Evolutionary conservation across 2,329 filamentous ascomycete genomes (phyloP).

Genomic region (Neopestalotiopsis sp.): DNA sequence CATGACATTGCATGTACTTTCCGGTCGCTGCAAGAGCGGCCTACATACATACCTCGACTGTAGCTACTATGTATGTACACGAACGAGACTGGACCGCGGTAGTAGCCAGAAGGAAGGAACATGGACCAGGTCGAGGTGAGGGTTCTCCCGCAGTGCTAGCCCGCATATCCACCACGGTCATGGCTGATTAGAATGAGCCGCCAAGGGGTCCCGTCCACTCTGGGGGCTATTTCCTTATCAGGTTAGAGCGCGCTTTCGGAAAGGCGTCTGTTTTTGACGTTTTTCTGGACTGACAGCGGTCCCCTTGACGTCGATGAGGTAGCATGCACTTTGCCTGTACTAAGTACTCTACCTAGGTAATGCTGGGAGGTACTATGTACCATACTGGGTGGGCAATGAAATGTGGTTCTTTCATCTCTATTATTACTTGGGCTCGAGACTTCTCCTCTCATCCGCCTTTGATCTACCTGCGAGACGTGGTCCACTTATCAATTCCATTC

Average conservation of each 20-base stretch:
- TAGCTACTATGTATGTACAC: no score
- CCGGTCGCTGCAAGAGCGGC: no score
- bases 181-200: background rate
- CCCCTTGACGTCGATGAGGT: background rate
- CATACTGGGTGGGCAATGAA: constrained; percentile 2
- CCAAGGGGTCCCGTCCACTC: background rate
- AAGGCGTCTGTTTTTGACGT: background rate
- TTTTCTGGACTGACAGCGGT: background rate
- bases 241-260: background rate
- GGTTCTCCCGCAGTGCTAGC: background rate
- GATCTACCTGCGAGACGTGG: background rate
- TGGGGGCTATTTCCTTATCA: background rate
- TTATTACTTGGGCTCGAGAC: constrained; percentile 1
- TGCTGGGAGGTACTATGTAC: background rate
- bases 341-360: background rate
- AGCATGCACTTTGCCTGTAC: background rate
- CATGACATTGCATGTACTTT: background rate
- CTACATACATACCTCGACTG: no score
- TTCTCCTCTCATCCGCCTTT: background rate
- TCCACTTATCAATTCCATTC: background rate
- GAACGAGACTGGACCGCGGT: background rate
- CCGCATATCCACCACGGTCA: background rate
- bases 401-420: background rate
- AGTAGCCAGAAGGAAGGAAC: background rate
- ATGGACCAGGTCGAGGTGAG: constrained; percentile 1